Evolutionary conservation across 73 alveolate species (phyloP).

Genomic region (Paramecium sexaurelia): DNA sequence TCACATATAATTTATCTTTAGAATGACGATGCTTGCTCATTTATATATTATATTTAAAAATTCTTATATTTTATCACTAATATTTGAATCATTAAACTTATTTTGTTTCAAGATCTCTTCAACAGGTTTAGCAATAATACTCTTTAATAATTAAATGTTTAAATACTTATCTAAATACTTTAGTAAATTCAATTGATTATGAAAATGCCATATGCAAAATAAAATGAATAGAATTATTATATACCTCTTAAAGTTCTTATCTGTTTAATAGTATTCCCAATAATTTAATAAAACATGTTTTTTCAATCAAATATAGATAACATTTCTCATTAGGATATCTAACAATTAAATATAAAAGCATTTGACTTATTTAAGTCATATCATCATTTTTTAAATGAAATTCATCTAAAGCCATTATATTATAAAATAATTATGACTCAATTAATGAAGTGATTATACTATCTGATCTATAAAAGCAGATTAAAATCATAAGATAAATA

Average conservation of each 20-base stretch:
- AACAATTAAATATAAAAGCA: neutral
- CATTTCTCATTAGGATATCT: neutral
- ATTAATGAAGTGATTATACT: neutral
- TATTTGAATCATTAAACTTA: neutral
- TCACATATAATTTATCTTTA: constrained; percentile 84
- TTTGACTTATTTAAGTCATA: neutral
- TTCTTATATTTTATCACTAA: neutral
- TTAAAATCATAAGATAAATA: neutral
- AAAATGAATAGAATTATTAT: neutral
- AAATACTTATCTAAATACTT: neutral
- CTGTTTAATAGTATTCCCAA: neutral
- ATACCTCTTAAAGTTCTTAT: neutral
- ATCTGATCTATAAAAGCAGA: neutral
- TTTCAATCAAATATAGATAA: neutral
- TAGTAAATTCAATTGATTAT: neutral
- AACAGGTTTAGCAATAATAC: neutral
- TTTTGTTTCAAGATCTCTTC: neutral
- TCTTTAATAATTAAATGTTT: neutral
- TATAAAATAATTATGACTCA: neutral
- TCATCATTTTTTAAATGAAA: neutral
- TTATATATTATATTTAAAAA: constrained; percentile 12
- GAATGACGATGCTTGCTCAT: constrained; percentile 90
- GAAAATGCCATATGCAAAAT: neutral
- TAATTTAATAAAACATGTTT: neutral
- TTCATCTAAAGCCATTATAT: neutral